phyloP scores from a whole-genome alignment of 2,329 filamentous ascomycete genomes.

The Cercospora sp. region DNA sequence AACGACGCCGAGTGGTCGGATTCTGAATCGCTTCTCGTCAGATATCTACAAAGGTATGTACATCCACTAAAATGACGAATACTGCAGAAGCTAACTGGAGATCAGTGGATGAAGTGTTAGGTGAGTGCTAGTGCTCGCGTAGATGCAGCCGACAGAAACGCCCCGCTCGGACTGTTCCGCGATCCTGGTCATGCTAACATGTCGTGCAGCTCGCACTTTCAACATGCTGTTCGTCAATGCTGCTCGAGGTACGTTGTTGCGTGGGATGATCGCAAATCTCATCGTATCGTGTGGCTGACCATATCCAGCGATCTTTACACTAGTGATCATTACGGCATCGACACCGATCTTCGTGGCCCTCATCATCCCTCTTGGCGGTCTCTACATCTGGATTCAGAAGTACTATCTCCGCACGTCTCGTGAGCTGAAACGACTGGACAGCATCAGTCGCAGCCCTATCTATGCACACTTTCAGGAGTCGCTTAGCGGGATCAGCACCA shows the following conservation, averaged over 20 bases:
- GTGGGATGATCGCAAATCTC: constrained; percentile 14
- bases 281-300: constrained; percentile 16
- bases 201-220: constrained; percentile 67
- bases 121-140: constrained; percentile 65
- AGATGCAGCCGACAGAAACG: constrained; percentile 38
- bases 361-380: constrained; percentile 74
- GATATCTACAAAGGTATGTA: constrained; percentile 27
- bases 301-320: constrained; percentile 66
- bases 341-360: constrained; percentile 79
- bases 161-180: constrained; percentile 1
- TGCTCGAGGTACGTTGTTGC: constrained; percentile 47
- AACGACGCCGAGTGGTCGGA: constrained; percentile 92
- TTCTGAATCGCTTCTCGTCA: constrained; percentile 93
- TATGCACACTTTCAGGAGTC: constrained; percentile 99
- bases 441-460: constrained; percentile 91
- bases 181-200: constrained; percentile 15
- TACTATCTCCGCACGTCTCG: constrained; percentile 96
- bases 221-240: constrained; percentile 73
- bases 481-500: constrained; percentile 88
- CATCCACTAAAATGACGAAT: constrained; percentile 1
- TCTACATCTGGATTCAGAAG: constrained; percentile 92
- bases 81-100: constrained; percentile 17
- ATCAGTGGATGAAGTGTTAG: constrained; percentile 66
- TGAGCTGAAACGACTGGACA: constrained; percentile 93
- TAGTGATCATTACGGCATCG: constrained; percentile 78